Evolutionary conservation across 75 land plant genomes (phyloP).

Genomic region (Larix kaempferi): DNA sequence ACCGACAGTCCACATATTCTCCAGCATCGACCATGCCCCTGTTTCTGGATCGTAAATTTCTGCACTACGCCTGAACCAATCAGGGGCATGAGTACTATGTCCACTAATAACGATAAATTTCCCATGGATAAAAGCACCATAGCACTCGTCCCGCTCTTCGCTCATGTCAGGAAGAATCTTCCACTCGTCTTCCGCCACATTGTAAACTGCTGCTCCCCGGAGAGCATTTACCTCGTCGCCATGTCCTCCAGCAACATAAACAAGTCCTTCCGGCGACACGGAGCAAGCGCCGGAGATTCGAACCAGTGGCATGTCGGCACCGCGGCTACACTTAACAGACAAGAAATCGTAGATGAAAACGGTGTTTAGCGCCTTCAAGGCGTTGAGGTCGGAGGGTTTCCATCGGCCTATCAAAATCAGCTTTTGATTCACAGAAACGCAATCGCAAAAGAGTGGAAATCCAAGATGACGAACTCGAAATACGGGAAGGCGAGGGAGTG

Average conservation of each 20-base stretch:
- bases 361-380: constrained; percentile 12
- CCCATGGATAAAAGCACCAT: too few relatives aligned
- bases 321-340: constrained; percentile 32
- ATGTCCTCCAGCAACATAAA: constrained; percentile 66
- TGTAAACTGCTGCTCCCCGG: constrained; percentile 42
- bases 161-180: constrained; percentile 31
- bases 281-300: constrained; percentile 46
- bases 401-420: constrained; percentile 63
- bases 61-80: neutral
- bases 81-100: neutral
- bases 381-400: constrained; percentile 19
- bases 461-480: constrained; percentile 18
- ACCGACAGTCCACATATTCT: neutral
- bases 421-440: constrained; percentile 22
- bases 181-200: constrained; percentile 41
- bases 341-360: constrained; percentile 36
- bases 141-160: neutral
- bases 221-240: constrained; percentile 57
- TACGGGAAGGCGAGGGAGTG: constrained; percentile 15
- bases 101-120: too few relatives aligned
- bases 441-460: constrained; percentile 40
- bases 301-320: constrained; percentile 26
- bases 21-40: constrained; percentile 31
- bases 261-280: constrained; percentile 3
- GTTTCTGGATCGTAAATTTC: constrained; percentile 18